Evolutionary conservation across 179 eudicot genomes (phyloP), one percentile per base, ranked within the genome.

Genomic region (Silene coronaria): DNA sequence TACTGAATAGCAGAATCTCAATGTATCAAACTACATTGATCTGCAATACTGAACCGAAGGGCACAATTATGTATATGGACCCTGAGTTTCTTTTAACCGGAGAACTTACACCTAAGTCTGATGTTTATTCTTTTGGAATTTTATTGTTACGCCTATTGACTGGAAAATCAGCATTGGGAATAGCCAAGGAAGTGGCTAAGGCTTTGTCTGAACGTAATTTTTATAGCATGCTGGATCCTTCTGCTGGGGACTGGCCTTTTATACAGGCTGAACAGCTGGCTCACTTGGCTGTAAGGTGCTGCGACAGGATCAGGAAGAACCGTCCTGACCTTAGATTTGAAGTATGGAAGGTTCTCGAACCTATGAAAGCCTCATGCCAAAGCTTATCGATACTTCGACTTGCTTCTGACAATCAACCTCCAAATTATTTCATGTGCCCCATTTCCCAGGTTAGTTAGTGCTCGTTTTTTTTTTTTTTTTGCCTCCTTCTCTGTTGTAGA

Each of bases 181-280:
- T 93, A 62, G 70, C 71, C 4, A 82, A 80, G 80, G 89, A 89
- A 67, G 90, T 93, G 26, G 85, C 82, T 58, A 71, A 70, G 80
- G 95, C 95, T 48, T 55, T 93, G 57, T 82, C 89, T 24, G 82
- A 84, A 3, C 91, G 85, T 62, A 82, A 80, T 70, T 79, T 93
- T 67, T 72, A 81, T 32, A 68, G 74, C 69, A 24, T 91, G 38
- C 69, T 93, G 73, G 98, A 93, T 75, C 83, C 83, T 30, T 86
- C 88, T 32, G 98, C 97, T 71, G 97, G 98, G 42, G 90, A 93
- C 48, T 93, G 98, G 98, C 98, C 98, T 6, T 88, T 89, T 82
- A 82, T 93, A 28, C 91, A 84, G 45, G 97, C 98, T 17, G 80
- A 86, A 77, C 97, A 93, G 81, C 80, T 93, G 84, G 95, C 92